Percentiles rank a stretch among this genome's conserved stretches.
Evolutionary conservation across 1,284 basidiomycete species (phyloP).

Genomic region (Fomitopsis schrenkii): DNA sequence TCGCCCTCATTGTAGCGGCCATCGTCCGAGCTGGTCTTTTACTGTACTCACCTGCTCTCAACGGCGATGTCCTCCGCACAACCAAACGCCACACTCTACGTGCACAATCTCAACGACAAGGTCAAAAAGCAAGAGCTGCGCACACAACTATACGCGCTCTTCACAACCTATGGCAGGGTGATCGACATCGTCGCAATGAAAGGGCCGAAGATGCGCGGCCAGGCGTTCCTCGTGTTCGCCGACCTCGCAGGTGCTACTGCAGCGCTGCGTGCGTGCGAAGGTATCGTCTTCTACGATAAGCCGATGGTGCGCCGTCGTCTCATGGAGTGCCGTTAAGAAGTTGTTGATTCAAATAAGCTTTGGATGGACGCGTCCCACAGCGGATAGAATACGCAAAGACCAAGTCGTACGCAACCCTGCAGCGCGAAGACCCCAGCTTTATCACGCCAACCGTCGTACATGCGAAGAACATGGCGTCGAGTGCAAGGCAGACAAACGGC

Average conservation of each 20-base stretch:
- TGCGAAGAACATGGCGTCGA: slow-evolving; percentile 30
- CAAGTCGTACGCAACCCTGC: slow-evolving; percentile 79
- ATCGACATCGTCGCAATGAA: slow-evolving; percentile 96
- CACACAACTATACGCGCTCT: slow-evolving; percentile 83
- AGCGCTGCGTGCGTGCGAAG: slow-evolving; percentile 87
- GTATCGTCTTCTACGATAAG: slow-evolving; percentile 92
- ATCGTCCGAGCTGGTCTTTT: neutral
- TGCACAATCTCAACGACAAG: slow-evolving; percentile 94
- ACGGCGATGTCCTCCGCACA: slow-evolving; percentile 34
- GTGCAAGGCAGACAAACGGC: slow-evolving; percentile 13
- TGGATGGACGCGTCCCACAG: slow-evolving; percentile 36
- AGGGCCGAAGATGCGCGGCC: slow-evolving; percentile 83
- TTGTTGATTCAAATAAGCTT: slow-evolving; percentile 27
- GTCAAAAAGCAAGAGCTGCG: slow-evolving; percentile 92
- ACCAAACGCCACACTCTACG: slow-evolving; percentile 88
- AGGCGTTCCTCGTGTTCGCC: slow-evolving; percentile 95
- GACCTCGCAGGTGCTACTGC: slow-evolving; percentile 87
- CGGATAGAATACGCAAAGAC: slow-evolving; percentile 85
- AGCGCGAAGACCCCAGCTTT: slow-evolving; percentile 72
- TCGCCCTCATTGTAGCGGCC: neutral
- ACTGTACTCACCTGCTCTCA: neutral
- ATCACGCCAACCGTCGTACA: slow-evolving; percentile 63
- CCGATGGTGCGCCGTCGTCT: slow-evolving; percentile 64
- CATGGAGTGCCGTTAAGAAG: slow-evolving; percentile 22
- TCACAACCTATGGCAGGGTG: slow-evolving; percentile 90